phyloP scores from a whole-genome alignment of 192 early-diverging fungal species.

The Coemansia sp. region DNA sequence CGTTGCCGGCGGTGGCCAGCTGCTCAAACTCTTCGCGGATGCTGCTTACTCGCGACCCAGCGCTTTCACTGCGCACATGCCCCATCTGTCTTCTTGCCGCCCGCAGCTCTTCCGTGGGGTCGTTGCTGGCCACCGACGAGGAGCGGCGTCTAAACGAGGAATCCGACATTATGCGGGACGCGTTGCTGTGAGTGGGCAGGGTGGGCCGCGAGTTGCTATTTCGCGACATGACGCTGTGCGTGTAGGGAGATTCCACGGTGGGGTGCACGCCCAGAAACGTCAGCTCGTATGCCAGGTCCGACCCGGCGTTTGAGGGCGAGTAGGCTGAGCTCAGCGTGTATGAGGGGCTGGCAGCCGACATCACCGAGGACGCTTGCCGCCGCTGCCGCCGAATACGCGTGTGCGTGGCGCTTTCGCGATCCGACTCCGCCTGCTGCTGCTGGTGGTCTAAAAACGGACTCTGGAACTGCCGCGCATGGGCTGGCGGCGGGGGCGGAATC shows the following conservation, averaged over 20 bases:
- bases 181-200: not conserved
- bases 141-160: conserved; percentile 17
- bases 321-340: conserved; percentile 49
- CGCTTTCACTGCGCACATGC: conserved; percentile 41
- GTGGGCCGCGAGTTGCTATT: conserved; percentile 18
- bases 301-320: conserved; percentile 48
- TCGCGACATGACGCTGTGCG: conserved; percentile 20
- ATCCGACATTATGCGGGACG: conserved; percentile 13
- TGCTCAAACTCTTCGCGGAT: conserved; percentile 47
- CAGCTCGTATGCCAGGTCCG: conserved; percentile 47
- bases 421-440: conserved; percentile 19
- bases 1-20: conserved; percentile 11
- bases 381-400: conserved; percentile 48
- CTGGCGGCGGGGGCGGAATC: conserved; percentile 27
- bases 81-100: conserved; percentile 3
- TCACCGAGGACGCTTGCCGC: conserved; percentile 29
- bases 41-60: conserved; percentile 47
- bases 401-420: conserved; percentile 40
- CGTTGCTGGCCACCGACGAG: conserved; percentile 9
- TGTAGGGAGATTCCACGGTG: conserved; percentile 34
- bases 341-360: conserved; percentile 26
- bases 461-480: conserved; percentile 23
- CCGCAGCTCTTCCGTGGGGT: conserved; percentile 2
- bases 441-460: conserved; percentile 29
- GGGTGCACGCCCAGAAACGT: conserved; percentile 45